A percentile compares a stretch with the other conserved stretches of the same genome.
Evolutionary conservation across 2,329 filamentous ascomycete species (phyloP).

Genomic region (Penicillium sp.): DNA sequence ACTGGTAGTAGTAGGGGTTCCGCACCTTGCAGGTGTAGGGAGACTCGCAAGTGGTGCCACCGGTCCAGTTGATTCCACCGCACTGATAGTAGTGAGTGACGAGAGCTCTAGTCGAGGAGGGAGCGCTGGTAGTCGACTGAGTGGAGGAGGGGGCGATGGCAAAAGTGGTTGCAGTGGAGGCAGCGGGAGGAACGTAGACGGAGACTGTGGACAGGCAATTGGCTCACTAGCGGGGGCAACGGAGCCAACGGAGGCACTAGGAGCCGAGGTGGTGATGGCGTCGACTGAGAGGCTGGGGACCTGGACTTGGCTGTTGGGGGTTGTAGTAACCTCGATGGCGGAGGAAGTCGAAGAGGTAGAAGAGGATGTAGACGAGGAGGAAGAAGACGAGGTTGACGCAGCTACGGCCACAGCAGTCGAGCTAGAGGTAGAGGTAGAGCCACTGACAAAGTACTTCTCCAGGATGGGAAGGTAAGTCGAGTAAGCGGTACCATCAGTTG

Average conservation of each 20-base stretch:
- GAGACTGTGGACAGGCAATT: constrained; percentile 8
- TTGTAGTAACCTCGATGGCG: constrained; percentile 7
- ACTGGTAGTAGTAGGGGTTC: constrained; percentile 44
- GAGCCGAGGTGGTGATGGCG: background rate
- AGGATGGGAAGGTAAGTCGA: constrained; percentile 32
- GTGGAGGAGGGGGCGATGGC: background rate
- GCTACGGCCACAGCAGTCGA: constrained; percentile 5
- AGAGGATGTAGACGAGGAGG: constrained; percentile 9
- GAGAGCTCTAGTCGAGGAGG: constrained; percentile 9
- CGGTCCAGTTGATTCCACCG: constrained; percentile 39
- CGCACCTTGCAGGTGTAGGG: constrained; percentile 34
- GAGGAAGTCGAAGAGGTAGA: constrained; percentile 11
- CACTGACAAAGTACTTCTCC: constrained; percentile 31
- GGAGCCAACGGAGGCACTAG: background rate
- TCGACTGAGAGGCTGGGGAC: constrained; percentile 10
- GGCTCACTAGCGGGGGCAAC: background rate
- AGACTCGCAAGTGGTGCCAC: constrained; percentile 33
- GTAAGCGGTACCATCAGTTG: constrained; percentile 29
- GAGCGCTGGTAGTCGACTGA: constrained; percentile 3
- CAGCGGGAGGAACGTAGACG: constrained; percentile 3
- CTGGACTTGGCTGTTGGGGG: constrained; percentile 11
- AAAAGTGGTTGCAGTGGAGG: constrained; percentile 7
- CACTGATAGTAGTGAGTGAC: constrained; percentile 32
- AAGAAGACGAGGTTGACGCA: constrained; percentile 8
- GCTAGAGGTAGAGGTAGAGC: constrained; percentile 6